A percentile compares a stretch with the other conserved stretches of the same genome.
Conservation (phyloP, 2,329 filamentous ascomycete genomes). For the Stagonosporopsis tanaceti region DNA sequence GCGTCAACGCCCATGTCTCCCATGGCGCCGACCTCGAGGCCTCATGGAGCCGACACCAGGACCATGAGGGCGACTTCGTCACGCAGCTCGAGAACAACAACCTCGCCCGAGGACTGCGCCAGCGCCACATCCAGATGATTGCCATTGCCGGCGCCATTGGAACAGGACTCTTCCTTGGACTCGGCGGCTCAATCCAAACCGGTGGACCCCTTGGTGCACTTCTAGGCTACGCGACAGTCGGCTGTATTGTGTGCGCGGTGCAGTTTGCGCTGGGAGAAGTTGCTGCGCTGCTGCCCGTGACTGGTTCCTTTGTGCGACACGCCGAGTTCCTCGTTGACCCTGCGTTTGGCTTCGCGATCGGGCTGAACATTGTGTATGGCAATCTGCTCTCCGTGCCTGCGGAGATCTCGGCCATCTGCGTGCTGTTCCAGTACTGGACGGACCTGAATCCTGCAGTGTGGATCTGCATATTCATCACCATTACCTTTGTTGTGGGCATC, state of each 20-base stretch:
- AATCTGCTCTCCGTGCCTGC: constrained; percentile 58
- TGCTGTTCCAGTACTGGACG: constrained; percentile 39
- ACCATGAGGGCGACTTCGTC: constrained; percentile 21
- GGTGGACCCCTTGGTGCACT: constrained; percentile 62
- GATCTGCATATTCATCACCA: constrained; percentile 43
- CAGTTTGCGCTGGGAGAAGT: constrained; percentile 62
- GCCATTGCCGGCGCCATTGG: constrained; percentile 64
- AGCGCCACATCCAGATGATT: constrained; percentile 64
- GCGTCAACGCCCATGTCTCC: constrained; percentile 8
- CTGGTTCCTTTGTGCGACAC: constrained; percentile 60
- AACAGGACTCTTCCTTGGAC: constrained; percentile 64
- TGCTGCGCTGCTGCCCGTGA: constrained; percentile 60
- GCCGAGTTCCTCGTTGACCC: constrained; percentile 61
- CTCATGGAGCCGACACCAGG: constrained; percentile 8
- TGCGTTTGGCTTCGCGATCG: constrained; percentile 50
- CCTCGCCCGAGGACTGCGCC: constrained; percentile 44
- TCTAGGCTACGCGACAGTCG: constrained; percentile 61
- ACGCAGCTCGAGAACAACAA: constrained; percentile 29
- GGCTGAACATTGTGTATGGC: constrained; percentile 67
- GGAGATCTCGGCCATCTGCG: constrained; percentile 39
- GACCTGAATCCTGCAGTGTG: constrained; percentile 45
- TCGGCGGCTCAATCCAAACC: constrained; percentile 60
- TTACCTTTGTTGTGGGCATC: constrained; percentile 45
- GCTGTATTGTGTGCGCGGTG: constrained; percentile 59
- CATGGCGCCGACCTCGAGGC: constrained; percentile 17